Base-by-base conservation (phyloP, 805 yeast genomes). In the Komagataella pastoris region DNA sequence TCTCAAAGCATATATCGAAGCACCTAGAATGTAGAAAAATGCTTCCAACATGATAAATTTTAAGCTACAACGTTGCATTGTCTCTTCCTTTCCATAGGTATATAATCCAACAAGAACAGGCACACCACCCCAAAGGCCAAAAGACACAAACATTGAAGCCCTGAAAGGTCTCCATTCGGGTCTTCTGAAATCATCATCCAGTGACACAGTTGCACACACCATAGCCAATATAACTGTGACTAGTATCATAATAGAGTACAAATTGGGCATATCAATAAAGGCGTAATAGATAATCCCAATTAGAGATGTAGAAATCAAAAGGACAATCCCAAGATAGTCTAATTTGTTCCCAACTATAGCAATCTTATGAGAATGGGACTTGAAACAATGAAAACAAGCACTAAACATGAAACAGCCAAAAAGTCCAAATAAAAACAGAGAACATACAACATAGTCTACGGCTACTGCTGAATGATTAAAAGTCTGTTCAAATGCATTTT, bases 121-220 rank as follows among this genome's bases (percentile, higher is more conserved):
- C 3, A 88, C 64, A 0, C 77, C 71, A 0, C 93, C 91, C 1
- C 88, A 79, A 18, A 88, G 69, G 0, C 97, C 97, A 67, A 90
- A 89, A 2, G 75, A 58, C 7, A 89, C 82, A 65, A 89, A 89
- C 79, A 89, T 79, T 1, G 74, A 56, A 0, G 97, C 91, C 51
- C 97, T 70, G 52, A 77, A 76, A 1, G 90, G 81, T 44, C 96
- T 75, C 81, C 87, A 88, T 30, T 70, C 74, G 4, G 84, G 76
- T 3, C 83, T 65, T n/a, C 88, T 71, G 61, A 90, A 89, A 54
- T 71, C 73, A 4, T 83, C 81, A 52, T 77, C 72, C 54, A 88
- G 66, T 0, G 93, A 84, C 40, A 85, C 71, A 0, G 73, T 60
- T 0, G 84, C 74, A 58, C 96, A 88, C 1, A 75, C 64, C 0